phyloP scores from a whole-genome alignment of 768 basidiomycete species.

The Boletus reticuloceps region DNA sequence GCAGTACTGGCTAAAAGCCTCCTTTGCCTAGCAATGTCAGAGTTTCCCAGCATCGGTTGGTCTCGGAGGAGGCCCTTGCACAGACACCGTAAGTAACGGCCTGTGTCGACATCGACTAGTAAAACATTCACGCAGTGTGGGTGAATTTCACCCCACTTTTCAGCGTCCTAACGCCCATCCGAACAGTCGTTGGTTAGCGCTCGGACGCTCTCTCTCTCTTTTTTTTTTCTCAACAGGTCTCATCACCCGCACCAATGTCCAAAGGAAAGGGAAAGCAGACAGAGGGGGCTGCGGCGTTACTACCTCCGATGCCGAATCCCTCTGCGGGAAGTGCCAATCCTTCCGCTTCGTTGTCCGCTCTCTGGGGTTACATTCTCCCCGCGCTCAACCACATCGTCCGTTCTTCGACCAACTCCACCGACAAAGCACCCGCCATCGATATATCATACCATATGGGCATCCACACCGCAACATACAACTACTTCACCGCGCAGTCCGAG shows the following conservation, averaged over 20 bases:
- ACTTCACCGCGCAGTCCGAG: constrained; percentile 64
- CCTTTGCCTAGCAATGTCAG: background rate
- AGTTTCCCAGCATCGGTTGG: constrained; percentile 9
- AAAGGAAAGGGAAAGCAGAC: constrained; percentile 31
- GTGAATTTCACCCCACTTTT: background rate
- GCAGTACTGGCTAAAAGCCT: background rate
- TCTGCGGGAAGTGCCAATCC: constrained; percentile 70
- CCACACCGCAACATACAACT: constrained; percentile 82
- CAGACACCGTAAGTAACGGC: constrained; percentile 1
- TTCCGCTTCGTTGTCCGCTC: constrained; percentile 63
- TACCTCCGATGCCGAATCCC: constrained; percentile 46
- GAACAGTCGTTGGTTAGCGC: constrained; percentile 6
- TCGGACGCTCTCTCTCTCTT: background rate
- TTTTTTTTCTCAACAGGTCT: background rate
- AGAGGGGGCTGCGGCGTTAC: constrained; percentile 18
- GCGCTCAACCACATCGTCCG: constrained; percentile 77
- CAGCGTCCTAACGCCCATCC: constrained; percentile 7
- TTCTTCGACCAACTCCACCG: constrained; percentile 55
- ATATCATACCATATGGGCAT: constrained; percentile 72
- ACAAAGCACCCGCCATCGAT: constrained; percentile 70
- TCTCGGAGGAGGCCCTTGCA: constrained; percentile 3
- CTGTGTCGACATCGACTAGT: constrained; percentile 4
- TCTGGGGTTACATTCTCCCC: constrained; percentile 75
- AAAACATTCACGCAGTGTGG: constrained; percentile 3
- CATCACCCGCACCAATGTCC: constrained; percentile 17